A percentile compares a stretch with the other conserved stretches of the same genome.
These are phyloP conservation scores for Yamadazyma friedrichii DNA, from an alignment of 1,139 yeast genomes.

Conservation along the genomic window DNA sequence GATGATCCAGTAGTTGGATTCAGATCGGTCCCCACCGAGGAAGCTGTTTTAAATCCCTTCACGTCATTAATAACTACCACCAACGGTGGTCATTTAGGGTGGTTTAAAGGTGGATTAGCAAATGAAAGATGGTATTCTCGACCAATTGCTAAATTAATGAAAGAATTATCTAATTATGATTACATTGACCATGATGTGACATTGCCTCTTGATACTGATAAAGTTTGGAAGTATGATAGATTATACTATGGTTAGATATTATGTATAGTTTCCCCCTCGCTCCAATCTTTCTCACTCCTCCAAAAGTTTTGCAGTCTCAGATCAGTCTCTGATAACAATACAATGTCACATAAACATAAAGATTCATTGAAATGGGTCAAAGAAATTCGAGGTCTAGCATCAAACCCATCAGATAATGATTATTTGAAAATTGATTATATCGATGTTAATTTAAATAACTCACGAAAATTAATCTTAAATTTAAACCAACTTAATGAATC, in stretches of 20 bases:
- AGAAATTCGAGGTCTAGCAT: conserved; percentile 38
- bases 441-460: conserved; percentile 45
- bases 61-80: conserved; percentile 64
- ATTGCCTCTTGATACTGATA: conserved; percentile 29
- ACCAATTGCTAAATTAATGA: conserved; percentile 36
- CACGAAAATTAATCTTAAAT: conserved; percentile 37
- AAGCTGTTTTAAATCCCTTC: conserved; percentile 67
- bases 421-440: conserved; percentile 42
- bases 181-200: conserved; percentile 15
- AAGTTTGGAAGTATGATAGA: conserved; percentile 35
- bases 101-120: conserved; percentile 41
- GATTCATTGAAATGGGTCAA: conserved; percentile 30
- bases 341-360: conserved; percentile 2
- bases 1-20: conserved; percentile 63
- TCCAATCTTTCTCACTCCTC: conserved; percentile 8
- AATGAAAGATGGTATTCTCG: conserved; percentile 55
- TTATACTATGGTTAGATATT: conserved; percentile 11
- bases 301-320: neutral
- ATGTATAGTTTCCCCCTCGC: neutral
- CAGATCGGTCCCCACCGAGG: conserved; percentile 56
- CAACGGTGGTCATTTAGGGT: conserved; percentile 82
- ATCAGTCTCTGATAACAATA: no score
- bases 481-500: conserved; percentile 24
- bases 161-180: conserved; percentile 30
- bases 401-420: conserved; percentile 37